Evolutionary conservation across 352 stramenopile genomes (phyloP), one percentile per base, ranked within the genome.

Genomic region (Globisporangium paddicum): DNA sequence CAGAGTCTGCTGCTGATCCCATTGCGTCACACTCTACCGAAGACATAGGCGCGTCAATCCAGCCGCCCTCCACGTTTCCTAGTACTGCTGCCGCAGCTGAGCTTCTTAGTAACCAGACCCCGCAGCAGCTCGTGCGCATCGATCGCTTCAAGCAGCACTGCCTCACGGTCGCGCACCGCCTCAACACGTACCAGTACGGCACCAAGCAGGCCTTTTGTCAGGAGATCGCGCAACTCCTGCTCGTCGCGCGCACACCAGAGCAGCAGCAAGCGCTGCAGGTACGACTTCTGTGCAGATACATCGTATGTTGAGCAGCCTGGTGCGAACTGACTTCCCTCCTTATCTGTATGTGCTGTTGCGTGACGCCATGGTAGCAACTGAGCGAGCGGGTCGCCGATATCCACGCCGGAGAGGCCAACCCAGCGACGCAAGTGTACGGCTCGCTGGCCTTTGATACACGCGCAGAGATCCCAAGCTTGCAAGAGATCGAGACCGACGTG

Each of bases 131-230:
- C 9, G 53, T 42, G 30, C 34, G 59, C 34, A 53, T 56, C 59
- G 63, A 58, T 60, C 47, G 54, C 30, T 72, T 63, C 52, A 49
- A 55, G 10, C 38, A 55, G 51, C 73, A 81, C 66, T 77, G 67
- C 51, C 68, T 63, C 58, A 52, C 66, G 5, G 73, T 87, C 56
- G 52, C 80, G 21, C 65, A 62, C 53, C 69, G 75, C 28, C 67
- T 87, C 51, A 87, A 87, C 60, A 77, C 73, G 44, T 87, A 87
- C 53, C 69, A 89, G 44, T 90, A 87, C 63, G 70, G 63, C 35
- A 74, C 78, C 23, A 55, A 62, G n/a, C 69, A 68, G 21, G 75
- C 78, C 7, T 89, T 88, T 57, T 57, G 66, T 38, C 61, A 67
- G 35, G 81, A 90, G 62, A 68, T 88, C 47, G 60, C 73, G 45